These are phyloP conservation scores for Vitis riparia DNA, from an alignment of 164 flowering plant genomes.

Conservation along the genomic window DNA sequence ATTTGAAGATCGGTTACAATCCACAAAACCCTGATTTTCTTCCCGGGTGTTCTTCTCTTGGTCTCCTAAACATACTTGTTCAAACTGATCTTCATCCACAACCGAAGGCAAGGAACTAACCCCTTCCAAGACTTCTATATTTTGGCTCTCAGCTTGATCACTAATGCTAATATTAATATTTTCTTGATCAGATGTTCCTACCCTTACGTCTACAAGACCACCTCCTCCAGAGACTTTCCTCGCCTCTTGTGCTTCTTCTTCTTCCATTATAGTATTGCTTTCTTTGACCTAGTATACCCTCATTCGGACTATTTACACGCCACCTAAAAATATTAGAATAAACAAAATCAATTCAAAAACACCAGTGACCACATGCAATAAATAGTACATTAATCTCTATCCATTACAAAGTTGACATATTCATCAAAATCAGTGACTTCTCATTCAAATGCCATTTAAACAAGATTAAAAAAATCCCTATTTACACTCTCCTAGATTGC, in stretches of 20 bases:
- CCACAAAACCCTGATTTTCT: conserved; percentile 23
- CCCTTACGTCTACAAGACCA: conserved; percentile 24
- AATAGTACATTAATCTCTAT: not conserved
- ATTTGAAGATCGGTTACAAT: conserved; percentile 26
- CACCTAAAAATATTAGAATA: not conserved
- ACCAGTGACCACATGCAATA: not conserved
- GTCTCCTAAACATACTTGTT: conserved; percentile 77
- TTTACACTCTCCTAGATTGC: too few relatives aligned
- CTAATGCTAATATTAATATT: conserved; percentile 6
- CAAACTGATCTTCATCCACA: conserved; percentile 70
- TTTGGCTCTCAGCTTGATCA: conserved; percentile 22
- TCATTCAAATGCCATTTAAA: too few relatives aligned
- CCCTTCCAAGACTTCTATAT: conserved; percentile 18
- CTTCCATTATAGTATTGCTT: conserved; percentile 44
- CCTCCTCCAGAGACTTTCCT: conserved; percentile 18
- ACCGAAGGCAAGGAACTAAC: conserved; percentile 22
- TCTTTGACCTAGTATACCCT: conserved; percentile 19
- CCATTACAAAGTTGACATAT: not conserved
- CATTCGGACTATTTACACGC: conserved; percentile 10
- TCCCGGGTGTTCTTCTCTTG: conserved; percentile 38
- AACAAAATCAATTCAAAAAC: not conserved
- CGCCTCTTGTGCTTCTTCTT: conserved; percentile 40
- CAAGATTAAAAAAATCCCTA: too few relatives aligned
- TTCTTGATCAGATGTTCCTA: conserved; percentile 24
- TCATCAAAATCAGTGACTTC: too few relatives aligned